These are phyloP conservation scores for Murraya koenigii DNA, from an alignment of 345 rosid species.

Conservation along the genomic window DNA sequence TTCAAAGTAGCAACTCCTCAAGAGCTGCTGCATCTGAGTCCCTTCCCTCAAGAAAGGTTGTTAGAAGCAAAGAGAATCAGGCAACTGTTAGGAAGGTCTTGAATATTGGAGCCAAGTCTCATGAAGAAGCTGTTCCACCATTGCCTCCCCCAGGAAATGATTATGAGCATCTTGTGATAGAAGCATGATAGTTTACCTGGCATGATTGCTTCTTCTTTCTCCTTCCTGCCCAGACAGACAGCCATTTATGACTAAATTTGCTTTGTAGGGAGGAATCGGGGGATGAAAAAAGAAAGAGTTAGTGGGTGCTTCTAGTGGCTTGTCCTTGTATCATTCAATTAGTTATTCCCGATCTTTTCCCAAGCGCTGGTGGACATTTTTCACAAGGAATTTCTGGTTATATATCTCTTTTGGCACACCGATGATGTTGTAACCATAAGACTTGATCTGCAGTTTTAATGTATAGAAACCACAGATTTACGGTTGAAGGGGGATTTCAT, in stretches of 20 bases:
- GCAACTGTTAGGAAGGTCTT: slow-evolving; percentile 65
- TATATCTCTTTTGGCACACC: background rate
- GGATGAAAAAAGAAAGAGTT: slow-evolving; percentile 24
- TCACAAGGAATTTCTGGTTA: slow-evolving; percentile 5
- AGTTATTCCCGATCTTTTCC: slow-evolving; percentile 48
- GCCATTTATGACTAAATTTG: slow-evolving; percentile 12
- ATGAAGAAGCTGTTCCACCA: slow-evolving; percentile 72
- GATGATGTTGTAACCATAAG: background rate
- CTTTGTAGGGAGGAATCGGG: slow-evolving; percentile 36
- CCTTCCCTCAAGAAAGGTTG: slow-evolving; percentile 50
- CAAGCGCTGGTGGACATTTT: slow-evolving; percentile 32
- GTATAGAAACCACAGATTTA: background rate
- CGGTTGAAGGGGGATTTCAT: background rate
- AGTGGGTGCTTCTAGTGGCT: slow-evolving; percentile 8
- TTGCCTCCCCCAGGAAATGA: slow-evolving; percentile 64
- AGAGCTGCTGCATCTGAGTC: slow-evolving; percentile 43
- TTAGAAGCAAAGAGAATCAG: slow-evolving; percentile 37
- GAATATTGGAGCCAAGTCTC: slow-evolving; percentile 26
- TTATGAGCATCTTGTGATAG: slow-evolving; percentile 20
- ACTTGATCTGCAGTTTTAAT: background rate
- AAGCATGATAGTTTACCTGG: slow-evolving; percentile 15
- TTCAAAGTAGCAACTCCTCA: slow-evolving; percentile 52
- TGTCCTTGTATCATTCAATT: slow-evolving; percentile 8
- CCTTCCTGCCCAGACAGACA: slow-evolving; percentile 11
- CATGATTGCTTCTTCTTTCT: slow-evolving; percentile 28